Conservation (phyloP, 1,284 basidiomycete species). For the Naganishia albida region DNA sequence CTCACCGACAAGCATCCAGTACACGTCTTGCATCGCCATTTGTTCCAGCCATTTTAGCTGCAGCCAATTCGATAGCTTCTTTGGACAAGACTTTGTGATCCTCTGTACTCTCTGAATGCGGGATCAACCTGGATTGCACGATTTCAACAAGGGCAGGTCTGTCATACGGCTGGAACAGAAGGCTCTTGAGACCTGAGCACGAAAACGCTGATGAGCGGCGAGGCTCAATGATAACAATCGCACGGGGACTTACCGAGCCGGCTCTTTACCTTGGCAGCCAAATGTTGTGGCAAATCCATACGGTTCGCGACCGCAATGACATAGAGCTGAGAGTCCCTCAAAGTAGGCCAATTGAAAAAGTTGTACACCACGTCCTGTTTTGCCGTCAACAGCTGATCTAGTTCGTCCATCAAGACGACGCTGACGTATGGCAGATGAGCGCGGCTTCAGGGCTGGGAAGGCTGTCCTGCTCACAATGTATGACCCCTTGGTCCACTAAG, state of each 20-base stretch:
- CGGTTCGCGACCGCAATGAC: constrained; percentile 98
- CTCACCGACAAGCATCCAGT: constrained; percentile 83
- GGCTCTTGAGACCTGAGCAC: constrained; percentile 79
- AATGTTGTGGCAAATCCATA: constrained; percentile 94
- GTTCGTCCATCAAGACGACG: constrained; percentile 95
- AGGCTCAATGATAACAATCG: background rate
- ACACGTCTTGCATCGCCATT: constrained; percentile 93
- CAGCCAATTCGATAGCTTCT: constrained; percentile 84
- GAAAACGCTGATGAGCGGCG: background rate
- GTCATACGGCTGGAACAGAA: constrained; percentile 92
- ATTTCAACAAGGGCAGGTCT: constrained; percentile 80
- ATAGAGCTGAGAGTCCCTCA: constrained; percentile 79
- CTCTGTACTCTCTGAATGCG: constrained; percentile 57
- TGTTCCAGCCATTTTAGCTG: constrained; percentile 87
- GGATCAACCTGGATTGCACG: constrained; percentile 72
- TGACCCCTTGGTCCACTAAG: constrained; percentile 53
- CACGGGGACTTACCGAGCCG: constrained; percentile 68
- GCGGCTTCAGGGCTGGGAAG: background rate
- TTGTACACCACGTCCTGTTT: constrained; percentile 99
- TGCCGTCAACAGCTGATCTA: constrained; percentile 91
- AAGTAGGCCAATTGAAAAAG: constrained; percentile 98
- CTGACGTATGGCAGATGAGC: constrained; percentile 54
- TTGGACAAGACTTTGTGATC: constrained; percentile 63
- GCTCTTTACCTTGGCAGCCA: constrained; percentile 88
- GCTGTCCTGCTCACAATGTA: constrained; percentile 54